phyloP scores from a whole-genome alignment of 208 protist species.

The Trichomonas tenax region DNA sequence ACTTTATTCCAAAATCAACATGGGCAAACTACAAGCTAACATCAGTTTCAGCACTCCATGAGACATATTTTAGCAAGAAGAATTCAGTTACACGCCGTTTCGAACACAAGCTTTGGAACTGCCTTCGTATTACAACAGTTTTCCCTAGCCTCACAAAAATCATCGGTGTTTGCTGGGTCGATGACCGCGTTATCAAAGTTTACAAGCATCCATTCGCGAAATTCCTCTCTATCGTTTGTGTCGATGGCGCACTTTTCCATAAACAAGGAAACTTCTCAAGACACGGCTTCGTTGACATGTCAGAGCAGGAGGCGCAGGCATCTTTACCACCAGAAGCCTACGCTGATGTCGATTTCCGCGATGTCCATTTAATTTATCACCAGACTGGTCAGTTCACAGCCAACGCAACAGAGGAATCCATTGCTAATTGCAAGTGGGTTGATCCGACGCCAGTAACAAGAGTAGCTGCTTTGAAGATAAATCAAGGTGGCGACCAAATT shows the following conservation, averaged over 20 bases:
- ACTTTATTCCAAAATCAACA: background rate
- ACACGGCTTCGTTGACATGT: background rate
- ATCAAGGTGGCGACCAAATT: background rate
- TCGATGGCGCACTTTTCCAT: background rate
- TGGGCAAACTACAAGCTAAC: background rate
- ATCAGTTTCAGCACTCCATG: background rate
- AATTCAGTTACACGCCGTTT: background rate
- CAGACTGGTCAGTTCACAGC: background rate
- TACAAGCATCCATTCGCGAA: constrained; percentile 7
- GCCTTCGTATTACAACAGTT: background rate
- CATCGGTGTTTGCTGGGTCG: background rate
- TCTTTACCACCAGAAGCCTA: background rate
- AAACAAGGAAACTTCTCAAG: constrained; percentile 13
- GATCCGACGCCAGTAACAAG: background rate
- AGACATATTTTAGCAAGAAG: background rate
- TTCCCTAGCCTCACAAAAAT: background rate
- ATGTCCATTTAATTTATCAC: background rate
- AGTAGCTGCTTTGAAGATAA: background rate
- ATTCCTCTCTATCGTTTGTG: background rate
- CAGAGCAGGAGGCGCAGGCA: background rate
- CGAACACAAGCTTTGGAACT: constrained; percentile 13
- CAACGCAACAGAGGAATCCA: background rate
- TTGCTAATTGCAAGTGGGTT: background rate
- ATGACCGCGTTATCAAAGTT: background rate
- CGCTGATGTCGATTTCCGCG: constrained; percentile 6